phyloP scores from a whole-genome alignment of 345 rosid genomes.

The Dipteronia dyeriana region DNA sequence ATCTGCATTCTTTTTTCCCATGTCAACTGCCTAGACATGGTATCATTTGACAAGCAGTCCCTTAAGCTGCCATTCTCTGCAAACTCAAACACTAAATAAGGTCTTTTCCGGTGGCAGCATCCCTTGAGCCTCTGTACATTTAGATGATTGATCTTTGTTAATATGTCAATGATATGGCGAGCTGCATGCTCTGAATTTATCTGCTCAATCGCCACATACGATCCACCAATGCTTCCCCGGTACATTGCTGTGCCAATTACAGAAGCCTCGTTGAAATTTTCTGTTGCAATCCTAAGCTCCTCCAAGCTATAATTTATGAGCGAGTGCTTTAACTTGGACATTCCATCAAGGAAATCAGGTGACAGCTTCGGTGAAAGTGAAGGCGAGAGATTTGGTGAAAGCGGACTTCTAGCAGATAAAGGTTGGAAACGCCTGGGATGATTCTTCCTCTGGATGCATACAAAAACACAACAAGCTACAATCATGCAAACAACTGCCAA shows the following conservation, averaged over 20 bases:
- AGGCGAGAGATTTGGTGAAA: neutral
- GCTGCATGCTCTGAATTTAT: conserved; percentile 31
- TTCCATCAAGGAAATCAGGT: conserved; percentile 32
- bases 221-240: conserved; percentile 30
- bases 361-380: conserved; percentile 26
- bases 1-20: conserved; percentile 39
- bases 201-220: conserved; percentile 22
- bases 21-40: conserved; percentile 29
- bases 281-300: conserved; percentile 37
- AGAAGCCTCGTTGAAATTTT: conserved; percentile 28
- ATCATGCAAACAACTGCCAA: conserved; percentile 14
- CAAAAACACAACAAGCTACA: neutral
- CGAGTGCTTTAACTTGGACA: conserved; percentile 36
- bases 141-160: conserved; percentile 34
- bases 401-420: conserved; percentile 21
- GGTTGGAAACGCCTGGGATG: conserved; percentile 26
- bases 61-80: conserved; percentile 38
- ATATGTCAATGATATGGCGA: conserved; percentile 30
- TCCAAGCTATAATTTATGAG: conserved; percentile 34
- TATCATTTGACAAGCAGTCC: conserved; percentile 28
- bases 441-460: conserved; percentile 6
- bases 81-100: conserved; percentile 34
- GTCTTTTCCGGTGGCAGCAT: conserved; percentile 26
- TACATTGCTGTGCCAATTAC: conserved; percentile 26
- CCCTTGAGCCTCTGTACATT: conserved; percentile 36